These are phyloP conservation scores for Gracilariopsis chorda DNA, from an alignment of 23 red algal species.

Conservation along the genomic window DNA sequence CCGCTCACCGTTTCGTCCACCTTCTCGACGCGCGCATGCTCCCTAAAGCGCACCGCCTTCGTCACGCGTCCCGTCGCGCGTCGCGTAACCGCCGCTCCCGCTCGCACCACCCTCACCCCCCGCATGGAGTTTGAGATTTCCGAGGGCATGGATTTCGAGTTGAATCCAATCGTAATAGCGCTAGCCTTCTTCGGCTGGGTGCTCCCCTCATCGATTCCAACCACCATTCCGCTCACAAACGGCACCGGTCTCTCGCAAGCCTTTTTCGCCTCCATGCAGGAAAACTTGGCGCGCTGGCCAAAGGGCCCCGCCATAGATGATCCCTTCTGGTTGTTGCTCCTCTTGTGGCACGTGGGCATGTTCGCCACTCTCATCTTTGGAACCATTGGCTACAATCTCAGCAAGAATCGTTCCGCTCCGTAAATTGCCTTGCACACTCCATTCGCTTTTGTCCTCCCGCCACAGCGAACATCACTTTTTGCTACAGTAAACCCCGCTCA, in stretches of 20 bases:
- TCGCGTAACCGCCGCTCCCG: not conserved
- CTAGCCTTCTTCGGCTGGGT: constrained; percentile 88
- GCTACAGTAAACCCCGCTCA: no score
- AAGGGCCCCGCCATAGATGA: constrained; percentile 89
- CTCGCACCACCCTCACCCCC: not conserved
- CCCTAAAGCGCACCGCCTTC: not conserved
- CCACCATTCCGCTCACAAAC: constrained; percentile 80
- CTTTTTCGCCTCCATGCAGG: constrained; percentile 90
- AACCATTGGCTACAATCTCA: constrained; percentile 79
- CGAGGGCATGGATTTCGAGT: constrained; percentile 73
- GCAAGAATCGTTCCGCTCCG: not conserved
- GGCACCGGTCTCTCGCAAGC: constrained; percentile 94
- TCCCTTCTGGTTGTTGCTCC: constrained; percentile 87
- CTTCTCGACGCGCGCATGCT: constrained; percentile 9
- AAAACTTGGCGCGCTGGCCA: constrained; percentile 79
- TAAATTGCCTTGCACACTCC: no score
- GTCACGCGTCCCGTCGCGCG: not conserved
- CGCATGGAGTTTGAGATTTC: constrained; percentile 94
- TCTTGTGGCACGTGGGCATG: constrained; percentile 93
- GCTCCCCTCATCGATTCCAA: constrained; percentile 84
- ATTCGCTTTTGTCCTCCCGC: no score
- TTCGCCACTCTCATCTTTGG: constrained; percentile 93
- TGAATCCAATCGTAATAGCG: constrained; percentile 81
- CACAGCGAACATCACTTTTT: no score
- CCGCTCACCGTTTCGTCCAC: not conserved